Conservation (phyloP, 2,329 filamentous ascomycete genomes). For the Ophiostoma angusticollis region DNA sequence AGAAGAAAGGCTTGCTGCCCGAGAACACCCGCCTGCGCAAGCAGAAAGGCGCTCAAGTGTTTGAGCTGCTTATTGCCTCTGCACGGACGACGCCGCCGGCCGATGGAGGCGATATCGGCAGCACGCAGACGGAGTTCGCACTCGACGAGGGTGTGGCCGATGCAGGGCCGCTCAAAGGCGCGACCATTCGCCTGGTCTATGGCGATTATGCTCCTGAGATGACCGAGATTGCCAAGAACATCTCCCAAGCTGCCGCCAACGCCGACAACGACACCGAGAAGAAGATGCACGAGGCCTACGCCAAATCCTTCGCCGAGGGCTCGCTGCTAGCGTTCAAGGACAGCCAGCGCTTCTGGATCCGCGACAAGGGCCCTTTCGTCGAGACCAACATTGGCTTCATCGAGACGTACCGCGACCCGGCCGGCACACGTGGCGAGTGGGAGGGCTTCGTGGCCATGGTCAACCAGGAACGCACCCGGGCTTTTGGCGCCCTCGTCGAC, state of each 20-base stretch:
- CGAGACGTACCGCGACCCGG: slow-evolving; percentile 74
- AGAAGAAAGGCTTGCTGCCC: slow-evolving; percentile 51
- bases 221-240: slow-evolving; percentile 52
- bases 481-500: slow-evolving; percentile 74
- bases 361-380: slow-evolving; percentile 67
- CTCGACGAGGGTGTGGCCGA: slow-evolving; percentile 46
- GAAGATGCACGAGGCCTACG: slow-evolving; percentile 62
- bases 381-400: slow-evolving; percentile 77
- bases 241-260: slow-evolving; percentile 54
- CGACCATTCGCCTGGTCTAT: slow-evolving; percentile 57
- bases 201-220: slow-evolving; percentile 65
- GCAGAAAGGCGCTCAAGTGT: slow-evolving; percentile 37
- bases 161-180: slow-evolving; percentile 48
- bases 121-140: slow-evolving; percentile 48
- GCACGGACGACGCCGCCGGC: slow-evolving; percentile 45
- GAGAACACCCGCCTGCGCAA: slow-evolving; percentile 71
- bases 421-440: slow-evolving; percentile 71
- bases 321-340: slow-evolving; percentile 70
- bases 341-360: slow-evolving; percentile 69
- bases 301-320: slow-evolving; percentile 60
- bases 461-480: slow-evolving; percentile 79
- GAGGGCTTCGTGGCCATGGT: slow-evolving; percentile 75
- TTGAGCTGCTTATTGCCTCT: slow-evolving; percentile 64
- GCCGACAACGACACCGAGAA: slow-evolving; percentile 62
- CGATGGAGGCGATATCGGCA: slow-evolving; percentile 51